Evolutionary conservation across 129 eudicot species (phyloP).

Genomic region (Ambrosia artemisiifolia): DNA sequence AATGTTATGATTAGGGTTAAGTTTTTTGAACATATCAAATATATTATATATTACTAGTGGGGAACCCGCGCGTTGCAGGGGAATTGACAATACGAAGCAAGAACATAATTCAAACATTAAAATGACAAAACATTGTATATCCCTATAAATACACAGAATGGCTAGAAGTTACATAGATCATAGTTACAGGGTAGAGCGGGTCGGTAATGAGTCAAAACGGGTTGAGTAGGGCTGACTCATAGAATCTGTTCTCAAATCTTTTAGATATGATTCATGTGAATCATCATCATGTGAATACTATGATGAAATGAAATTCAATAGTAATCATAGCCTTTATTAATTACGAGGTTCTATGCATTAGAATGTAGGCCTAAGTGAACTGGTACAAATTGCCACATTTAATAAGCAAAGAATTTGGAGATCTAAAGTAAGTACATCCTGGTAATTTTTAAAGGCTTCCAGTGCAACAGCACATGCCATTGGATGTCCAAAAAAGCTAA

Average conservation of each 20-base stretch:
- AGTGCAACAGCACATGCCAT: conserved; percentile 94
- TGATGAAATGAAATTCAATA: neutral
- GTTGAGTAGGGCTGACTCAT: no score
- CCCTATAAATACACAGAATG: conserved; percentile 33
- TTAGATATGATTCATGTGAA: neutral
- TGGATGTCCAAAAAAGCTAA: conserved; percentile 93
- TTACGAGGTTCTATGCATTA: neutral
- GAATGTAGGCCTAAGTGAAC: neutral
- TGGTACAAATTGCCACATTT: neutral
- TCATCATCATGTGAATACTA: no score
- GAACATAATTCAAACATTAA: no score
- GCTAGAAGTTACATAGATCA: neutral
- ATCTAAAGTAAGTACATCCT: conserved; percentile 30
- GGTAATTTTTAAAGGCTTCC: conserved; percentile 78
- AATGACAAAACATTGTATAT: no score
- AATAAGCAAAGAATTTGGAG: neutral
- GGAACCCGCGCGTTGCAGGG: no score
- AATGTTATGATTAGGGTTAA: no score
- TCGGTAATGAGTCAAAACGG: neutral
- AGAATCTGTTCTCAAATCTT: neutral
- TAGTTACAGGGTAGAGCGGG: neutral
- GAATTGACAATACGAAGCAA: no score
- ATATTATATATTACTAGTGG: no score
- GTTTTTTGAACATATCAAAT: no score
- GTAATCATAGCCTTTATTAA: neutral